phyloP scores from a whole-genome alignment of 1,284 basidiomycete genomes.

The Trichosporon faecale region DNA sequence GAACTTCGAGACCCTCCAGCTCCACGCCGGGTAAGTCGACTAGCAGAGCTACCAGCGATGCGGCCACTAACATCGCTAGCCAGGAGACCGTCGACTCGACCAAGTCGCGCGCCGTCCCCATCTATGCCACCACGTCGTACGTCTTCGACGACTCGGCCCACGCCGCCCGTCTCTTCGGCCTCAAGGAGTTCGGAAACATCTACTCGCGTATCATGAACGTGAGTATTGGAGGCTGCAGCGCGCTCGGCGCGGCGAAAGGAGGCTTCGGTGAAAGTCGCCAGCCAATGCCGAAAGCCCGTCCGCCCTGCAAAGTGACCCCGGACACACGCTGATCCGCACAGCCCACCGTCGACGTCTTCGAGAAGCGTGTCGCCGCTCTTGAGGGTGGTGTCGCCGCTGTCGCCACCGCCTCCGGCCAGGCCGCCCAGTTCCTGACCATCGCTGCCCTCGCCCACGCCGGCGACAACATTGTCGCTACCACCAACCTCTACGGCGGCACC shows the following conservation, averaged over 20 bases:
- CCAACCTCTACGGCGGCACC: slow-evolving; percentile 68
- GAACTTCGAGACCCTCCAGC: slow-evolving; percentile 28
- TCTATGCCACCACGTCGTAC: slow-evolving; percentile 56
- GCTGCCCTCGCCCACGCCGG: slow-evolving; percentile 64
- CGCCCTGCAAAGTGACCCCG: no score
- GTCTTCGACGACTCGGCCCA: slow-evolving; percentile 79
- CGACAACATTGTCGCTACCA: slow-evolving; percentile 76
- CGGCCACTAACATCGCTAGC: background rate
- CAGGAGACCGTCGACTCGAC: slow-evolving; percentile 24
- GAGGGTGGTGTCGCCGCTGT: slow-evolving; percentile 79
- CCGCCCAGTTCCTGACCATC: slow-evolving; percentile 77
- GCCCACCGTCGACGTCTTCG: slow-evolving; percentile 80
- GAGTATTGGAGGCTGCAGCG: background rate
- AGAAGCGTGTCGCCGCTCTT: slow-evolving; percentile 76
- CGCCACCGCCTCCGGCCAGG: slow-evolving; percentile 72
- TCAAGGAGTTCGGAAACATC: slow-evolving; percentile 69
- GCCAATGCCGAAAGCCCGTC: background rate
- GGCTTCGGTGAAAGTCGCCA: background rate
- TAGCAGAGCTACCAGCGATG: background rate
- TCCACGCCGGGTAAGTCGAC: slow-evolving; percentile 25
- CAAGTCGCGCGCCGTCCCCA: slow-evolving; percentile 27
- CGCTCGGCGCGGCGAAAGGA: background rate
- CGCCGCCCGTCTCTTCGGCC: slow-evolving; percentile 74
- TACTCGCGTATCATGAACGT: slow-evolving; percentile 73
- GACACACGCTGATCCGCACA: slow-evolving; percentile 2